Percentiles rank a stretch among this genome's conserved stretches.
Conservation (phyloP, 192 early-diverging fungal species). For the Entomortierella chlamydospora region DNA sequence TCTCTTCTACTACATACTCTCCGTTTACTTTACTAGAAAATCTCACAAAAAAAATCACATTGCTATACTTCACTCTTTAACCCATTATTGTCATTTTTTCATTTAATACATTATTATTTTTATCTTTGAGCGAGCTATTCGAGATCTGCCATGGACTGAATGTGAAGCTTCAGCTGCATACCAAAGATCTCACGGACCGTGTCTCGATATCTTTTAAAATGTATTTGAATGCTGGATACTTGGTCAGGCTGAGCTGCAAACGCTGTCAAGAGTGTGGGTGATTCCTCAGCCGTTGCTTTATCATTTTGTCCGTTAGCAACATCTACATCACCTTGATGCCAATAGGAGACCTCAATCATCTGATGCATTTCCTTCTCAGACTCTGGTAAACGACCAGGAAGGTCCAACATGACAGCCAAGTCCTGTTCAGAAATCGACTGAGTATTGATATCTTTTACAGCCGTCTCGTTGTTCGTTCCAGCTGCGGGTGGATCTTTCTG, state of each 20-base stretch:
- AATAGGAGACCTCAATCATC: constrained; percentile 49
- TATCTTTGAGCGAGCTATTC: not conserved
- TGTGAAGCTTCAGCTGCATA: constrained; percentile 19
- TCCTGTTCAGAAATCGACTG: constrained; percentile 21
- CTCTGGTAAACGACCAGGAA: constrained; percentile 29
- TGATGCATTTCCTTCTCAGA: constrained; percentile 15
- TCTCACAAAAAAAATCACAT: not conserved
- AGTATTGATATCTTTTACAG: not conserved
- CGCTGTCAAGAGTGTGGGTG: constrained; percentile 27
- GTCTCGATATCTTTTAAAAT: constrained; percentile 35
- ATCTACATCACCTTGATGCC: constrained; percentile 18
- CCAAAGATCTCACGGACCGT: constrained; percentile 8
- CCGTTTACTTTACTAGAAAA: constrained; percentile 2
- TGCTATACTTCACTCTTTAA: not conserved
- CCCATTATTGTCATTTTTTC: not conserved
- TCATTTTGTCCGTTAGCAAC: not conserved
- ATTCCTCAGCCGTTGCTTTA: not conserved
- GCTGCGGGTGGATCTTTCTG: not conserved
- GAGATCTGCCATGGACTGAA: constrained; percentile 27
- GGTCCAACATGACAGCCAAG: constrained; percentile 34
- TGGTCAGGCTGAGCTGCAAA: constrained; percentile 51
- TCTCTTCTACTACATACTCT: not conserved
- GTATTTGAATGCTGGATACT: constrained; percentile 14
- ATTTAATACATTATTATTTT: not conserved
- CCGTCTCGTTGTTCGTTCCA: too few relatives aligned